Evolutionary conservation across 352 stramenopile species (phyloP), one percentile per base, ranked within the genome.

Genomic region (Stramenopiles sp.): DNA sequence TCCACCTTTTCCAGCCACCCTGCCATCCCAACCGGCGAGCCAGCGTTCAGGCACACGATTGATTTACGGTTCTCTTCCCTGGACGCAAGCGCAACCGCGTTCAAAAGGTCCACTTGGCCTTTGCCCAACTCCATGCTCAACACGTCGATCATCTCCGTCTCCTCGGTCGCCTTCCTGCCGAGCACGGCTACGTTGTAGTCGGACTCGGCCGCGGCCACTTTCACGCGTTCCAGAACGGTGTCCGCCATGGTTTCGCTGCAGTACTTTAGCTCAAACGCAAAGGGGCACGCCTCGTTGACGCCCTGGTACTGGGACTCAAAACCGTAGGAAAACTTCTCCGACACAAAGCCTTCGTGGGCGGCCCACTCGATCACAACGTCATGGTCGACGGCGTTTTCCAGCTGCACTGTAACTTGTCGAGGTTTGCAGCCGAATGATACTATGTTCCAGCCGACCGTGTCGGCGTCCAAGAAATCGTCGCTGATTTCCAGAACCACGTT

Each of bases 301-400:
- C 18, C 30, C 2, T 18, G 30, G 3, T 30, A n/a, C 4, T 86
- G 73, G 32, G 83, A 82, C 37, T 84, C 74, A 2, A 81, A 34
- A 34, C 79, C 78, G 30, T 82, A 43, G 6, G 81, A 37, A 74
- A 85, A 85, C 35, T 82, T 80, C n/a, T 85, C 73, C 25, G 85
- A 68, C n/a, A 86, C 81, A 3, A 76, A 69, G 71, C 76, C 80
- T 25, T 82, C 75, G 12, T 75, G 36, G 4, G 83, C 82, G 6
- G 77, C 71, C 31, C 68, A 63, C 4, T 30, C 32, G 18, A 77
- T 77, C 31, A 80, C 4, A 77, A 32, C 12, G 18, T 73, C 37
- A 30, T 74, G 77, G 49, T 76, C 77, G 31, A 32, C 25, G 0
- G 77, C 69, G 18, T 77, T 43, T 4, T 79, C 80, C 32, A 81